Evolutionary conservation across 2,329 filamentous ascomycete genomes (phyloP), one percentile per base, ranked within the genome.

Genomic region (Colletotrichum sp.): DNA sequence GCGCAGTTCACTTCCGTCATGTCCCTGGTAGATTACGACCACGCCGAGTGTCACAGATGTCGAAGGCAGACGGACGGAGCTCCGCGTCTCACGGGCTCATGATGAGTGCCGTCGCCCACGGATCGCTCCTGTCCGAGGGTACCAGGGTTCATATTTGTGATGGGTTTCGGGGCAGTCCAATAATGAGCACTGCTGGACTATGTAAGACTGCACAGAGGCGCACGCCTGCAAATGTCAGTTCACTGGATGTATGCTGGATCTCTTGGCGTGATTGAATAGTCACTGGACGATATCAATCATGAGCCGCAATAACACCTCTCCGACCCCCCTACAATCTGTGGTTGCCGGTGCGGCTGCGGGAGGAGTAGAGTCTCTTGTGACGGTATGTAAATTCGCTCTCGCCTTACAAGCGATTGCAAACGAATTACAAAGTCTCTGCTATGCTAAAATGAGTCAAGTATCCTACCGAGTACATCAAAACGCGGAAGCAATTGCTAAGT

Each of bases 401-500:
- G 38, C 38, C n/a, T 0, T 48, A 12, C 38, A 0, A 48, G 38
- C n/a, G 38, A 48, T 48, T 48, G 38, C 38, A 48, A 48, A 48
- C 38, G 7, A 6, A 48, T 48, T n/a, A n/a, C 38, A 48, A 48
- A 26, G 21, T 57, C 21, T 57, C 13, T 57, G 28, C 21, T 57
- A 26, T 24, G 13, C 15, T 57, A 24, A 26, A 24, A 12, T 13
- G 16, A 16, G 18, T 52, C 30, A 16, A 64, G 57, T 68, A 68
- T 30, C 30, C 57, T 18, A 34, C 55, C 24, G 70, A 78, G 38
- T 78, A 71, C 18, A 28, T 66, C 21, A 78, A 78, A 65, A 78
- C 76, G 12, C 65, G 67, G 34, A 77, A 76, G 60, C 75, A 78
- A 36, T 63, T 77, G 30, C 67, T 78, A 16, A 55, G 65, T 15